Percentiles rank a stretch among this genome's conserved stretches.
Conservation (phyloP, 1,139 yeast species). For the Scheffersomyces titani region DNA sequence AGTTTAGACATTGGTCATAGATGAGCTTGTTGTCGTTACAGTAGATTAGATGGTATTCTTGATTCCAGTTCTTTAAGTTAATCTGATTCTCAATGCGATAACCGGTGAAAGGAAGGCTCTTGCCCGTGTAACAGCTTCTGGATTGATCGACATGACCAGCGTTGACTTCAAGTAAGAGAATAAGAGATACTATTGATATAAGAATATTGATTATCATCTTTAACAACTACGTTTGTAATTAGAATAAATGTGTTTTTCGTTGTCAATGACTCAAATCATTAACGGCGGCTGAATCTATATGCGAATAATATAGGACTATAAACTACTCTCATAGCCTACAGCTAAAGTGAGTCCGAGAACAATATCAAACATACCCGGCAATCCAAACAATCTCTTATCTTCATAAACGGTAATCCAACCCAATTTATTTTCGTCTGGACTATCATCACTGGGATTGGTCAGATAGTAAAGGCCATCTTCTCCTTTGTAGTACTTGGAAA, state of each 20-base stretch:
- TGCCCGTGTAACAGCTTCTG: conserved; percentile 7
- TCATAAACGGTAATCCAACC: conserved; percentile 69
- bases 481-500: conserved; percentile 42
- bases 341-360: conserved; percentile 57
- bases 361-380: conserved; percentile 52
- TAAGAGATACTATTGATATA: not conserved
- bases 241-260: not conserved
- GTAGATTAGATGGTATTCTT: conserved; percentile 25
- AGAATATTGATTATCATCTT: not conserved
- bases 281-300: not conserved
- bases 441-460: conserved; percentile 54
- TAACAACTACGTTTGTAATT: not conserved
- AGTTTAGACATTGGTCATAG: conserved; percentile 17
- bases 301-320: conserved; percentile 1
- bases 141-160: not conserved
- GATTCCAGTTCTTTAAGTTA: conserved; percentile 11
- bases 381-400: conserved; percentile 29
- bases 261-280: not conserved
- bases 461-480: conserved; percentile 57
- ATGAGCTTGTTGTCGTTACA: conserved; percentile 33
- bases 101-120: conserved; percentile 28
- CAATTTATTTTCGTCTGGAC: conserved; percentile 57
- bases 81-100: conserved; percentile 33
- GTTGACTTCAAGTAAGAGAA: not conserved
- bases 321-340: conserved; percentile 45